A percentile compares a stretch with the other conserved stretches of the same genome.
Evolutionary conservation across 2,329 filamentous ascomycete genomes (phyloP).

Genomic region (Colletotrichum camelliae): DNA sequence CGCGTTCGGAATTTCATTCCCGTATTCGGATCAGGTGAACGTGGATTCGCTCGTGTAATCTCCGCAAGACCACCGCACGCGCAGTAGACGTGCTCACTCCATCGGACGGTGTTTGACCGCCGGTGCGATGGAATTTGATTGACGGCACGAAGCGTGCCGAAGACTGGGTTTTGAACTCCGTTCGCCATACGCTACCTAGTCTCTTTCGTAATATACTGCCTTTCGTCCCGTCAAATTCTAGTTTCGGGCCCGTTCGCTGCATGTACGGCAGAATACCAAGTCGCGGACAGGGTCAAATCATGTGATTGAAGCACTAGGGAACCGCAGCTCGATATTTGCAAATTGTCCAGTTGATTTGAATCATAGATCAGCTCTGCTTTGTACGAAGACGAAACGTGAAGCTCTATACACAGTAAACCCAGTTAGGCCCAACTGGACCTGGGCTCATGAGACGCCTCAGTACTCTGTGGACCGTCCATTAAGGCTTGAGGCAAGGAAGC

Average conservation of each 20-base stretch:
- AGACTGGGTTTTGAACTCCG: background rate
- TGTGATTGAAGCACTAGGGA: background rate
- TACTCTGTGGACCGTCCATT: conserved; percentile 5
- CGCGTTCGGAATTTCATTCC: background rate
- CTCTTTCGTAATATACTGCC: background rate
- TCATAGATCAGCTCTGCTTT: conserved; percentile 7
- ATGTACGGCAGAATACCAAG: too few species aligned
- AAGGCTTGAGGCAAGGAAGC: background rate
- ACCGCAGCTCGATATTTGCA: background rate
- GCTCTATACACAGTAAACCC: conserved; percentile 11
- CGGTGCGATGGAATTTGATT: background rate
- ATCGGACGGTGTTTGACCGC: conserved; percentile 1
- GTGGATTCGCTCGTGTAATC: background rate
- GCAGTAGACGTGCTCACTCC: background rate
- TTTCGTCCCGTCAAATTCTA: background rate
- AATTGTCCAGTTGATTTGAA: background rate
- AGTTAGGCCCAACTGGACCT: background rate
- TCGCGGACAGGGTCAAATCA: background rate
- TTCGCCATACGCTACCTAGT: background rate
- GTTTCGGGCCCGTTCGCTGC: background rate
- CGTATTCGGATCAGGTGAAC: background rate
- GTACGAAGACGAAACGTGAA: background rate
- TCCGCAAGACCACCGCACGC: background rate
- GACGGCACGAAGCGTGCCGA: background rate
- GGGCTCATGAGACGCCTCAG: background rate